Evolutionary conservation across 352 stramenopile genomes (phyloP).

Genomic region (Phytophthora idaei): DNA sequence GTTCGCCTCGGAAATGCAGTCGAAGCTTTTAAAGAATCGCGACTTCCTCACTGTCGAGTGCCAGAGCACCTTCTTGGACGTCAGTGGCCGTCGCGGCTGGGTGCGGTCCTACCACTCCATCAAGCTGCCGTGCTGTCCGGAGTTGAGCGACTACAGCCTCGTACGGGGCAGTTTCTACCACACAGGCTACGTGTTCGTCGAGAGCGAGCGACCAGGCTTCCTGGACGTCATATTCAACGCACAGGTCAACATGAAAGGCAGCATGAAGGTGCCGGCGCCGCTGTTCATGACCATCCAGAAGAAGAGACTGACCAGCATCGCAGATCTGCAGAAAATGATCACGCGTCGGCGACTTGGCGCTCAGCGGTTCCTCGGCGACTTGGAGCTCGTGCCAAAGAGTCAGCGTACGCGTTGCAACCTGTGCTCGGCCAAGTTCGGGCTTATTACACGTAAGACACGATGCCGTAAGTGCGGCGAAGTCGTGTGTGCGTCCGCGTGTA

Average conservation of each 20-base stretch:
- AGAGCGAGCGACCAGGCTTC: constrained; percentile 62
- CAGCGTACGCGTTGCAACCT: constrained; percentile 62
- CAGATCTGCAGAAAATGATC: constrained; percentile 54
- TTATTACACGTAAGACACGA: constrained; percentile 65
- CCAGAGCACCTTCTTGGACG: constrained; percentile 72
- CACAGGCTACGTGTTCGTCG: constrained; percentile 75
- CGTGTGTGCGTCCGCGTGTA: constrained; percentile 62
- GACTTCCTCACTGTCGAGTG: constrained; percentile 81
- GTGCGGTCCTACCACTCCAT: constrained; percentile 76
- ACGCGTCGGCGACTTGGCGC: constrained; percentile 54
- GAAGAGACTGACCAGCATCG: constrained; percentile 54
- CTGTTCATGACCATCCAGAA: constrained; percentile 64
- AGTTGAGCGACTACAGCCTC: constrained; percentile 52
- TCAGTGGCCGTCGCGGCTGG: constrained; percentile 65
- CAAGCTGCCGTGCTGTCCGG: constrained; percentile 65
- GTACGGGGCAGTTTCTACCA: constrained; percentile 76
- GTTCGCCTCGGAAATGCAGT: constrained; percentile 57
- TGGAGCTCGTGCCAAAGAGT: constrained; percentile 69
- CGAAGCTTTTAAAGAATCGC: constrained; percentile 67
- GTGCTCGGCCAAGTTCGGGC: constrained; percentile 60
- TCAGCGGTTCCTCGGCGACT: constrained; percentile 64
- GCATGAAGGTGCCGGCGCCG: constrained; percentile 45
- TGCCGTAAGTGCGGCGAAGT: constrained; percentile 82
- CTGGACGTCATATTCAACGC: constrained; percentile 68
- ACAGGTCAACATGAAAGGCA: constrained; percentile 74